Evolutionary conservation across 2,329 filamentous ascomycete species (phyloP), one percentile per base, ranked within the genome.

Genomic region (Triangularia verruculosa): DNA sequence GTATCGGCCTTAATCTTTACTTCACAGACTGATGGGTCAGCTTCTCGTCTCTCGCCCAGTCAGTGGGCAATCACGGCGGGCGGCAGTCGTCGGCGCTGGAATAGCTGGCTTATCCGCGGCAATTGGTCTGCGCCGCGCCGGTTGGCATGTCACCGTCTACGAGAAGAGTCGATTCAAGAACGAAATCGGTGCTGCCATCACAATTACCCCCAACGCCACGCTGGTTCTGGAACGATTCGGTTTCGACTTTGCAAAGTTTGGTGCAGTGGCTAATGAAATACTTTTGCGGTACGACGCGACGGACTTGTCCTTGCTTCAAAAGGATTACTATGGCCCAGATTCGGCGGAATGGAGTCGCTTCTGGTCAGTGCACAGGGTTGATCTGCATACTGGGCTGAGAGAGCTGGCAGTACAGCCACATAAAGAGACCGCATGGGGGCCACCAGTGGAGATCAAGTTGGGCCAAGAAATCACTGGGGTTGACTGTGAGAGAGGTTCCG

Each of bases 181-280:
- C 61, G 77, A 78, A 63, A 68, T 75, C 22, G 77, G 77, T 47
- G 77, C 76, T 6, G 77, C 77, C 52, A 74, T 68, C 59, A 64
- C 58, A 25, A 27, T 67, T 1, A 62, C 67, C 7, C 63, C 64
- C 52, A 69, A 69, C 20, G 66, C 66, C 12, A 56, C 66, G 12
- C 27, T 56, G 24, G 64, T 67, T 9, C 34, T 67, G 13, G 34
- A 64, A n/a, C 67, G 57, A 15, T 68, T 63, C 64, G 64, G 64
- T 0, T 66, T 69, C 51, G 63, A 69, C 24, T 51, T 60, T 3
- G 30, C 47, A 4, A 53, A 61, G 0, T 24, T 59, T 0, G 55
- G 22, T 12, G 61, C 59, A 11, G 66, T 69, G 47, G 59, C 61
- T 2, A 69, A 69, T 15, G 52, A 61, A 20, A 30, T 51, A 6